Evolutionary conservation across 306 rosid genomes (phyloP).

Genomic region (Leucaena leucocephala): DNA sequence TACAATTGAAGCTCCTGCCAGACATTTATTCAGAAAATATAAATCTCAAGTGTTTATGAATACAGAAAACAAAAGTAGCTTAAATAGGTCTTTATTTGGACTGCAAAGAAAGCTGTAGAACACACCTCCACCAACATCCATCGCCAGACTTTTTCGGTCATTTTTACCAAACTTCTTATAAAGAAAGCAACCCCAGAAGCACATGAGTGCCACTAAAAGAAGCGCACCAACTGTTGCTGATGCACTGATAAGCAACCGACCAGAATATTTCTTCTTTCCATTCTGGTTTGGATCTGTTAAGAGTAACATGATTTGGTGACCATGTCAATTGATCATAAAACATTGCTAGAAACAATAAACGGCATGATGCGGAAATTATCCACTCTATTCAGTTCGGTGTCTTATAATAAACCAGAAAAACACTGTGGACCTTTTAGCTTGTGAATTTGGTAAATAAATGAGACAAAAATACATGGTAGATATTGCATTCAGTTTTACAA

Average conservation of each 20-base stretch:
- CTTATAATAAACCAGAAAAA: constrained; percentile 31
- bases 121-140: constrained; percentile 89
- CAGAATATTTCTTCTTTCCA: constrained; percentile 85
- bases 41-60: constrained; percentile 34
- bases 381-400: constrained; percentile 21
- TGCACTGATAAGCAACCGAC: constrained; percentile 93
- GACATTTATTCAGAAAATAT: constrained; percentile 34
- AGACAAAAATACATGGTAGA: constrained; percentile 2
- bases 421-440: neutral
- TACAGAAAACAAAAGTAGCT: constrained; percentile 26
- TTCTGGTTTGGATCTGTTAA: constrained; percentile 62
- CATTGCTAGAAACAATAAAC: constrained; percentile 19
- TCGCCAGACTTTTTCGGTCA: constrained; percentile 66
- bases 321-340: constrained; percentile 27
- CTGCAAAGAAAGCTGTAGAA: constrained; percentile 38
- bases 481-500: constrained; percentile 11
- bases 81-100: constrained; percentile 30
- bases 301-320: constrained; percentile 28
- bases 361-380: constrained; percentile 6
- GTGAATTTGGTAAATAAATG: constrained; percentile 17
- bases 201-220: constrained; percentile 98
- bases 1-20: constrained; percentile 88
- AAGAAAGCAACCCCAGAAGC: constrained; percentile 99
- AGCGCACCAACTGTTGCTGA: constrained; percentile 97
- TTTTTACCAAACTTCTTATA: constrained; percentile 89